These are phyloP conservation scores for Sapria himalayana DNA, from an alignment of 345 rosid species.

Conservation along the genomic window DNA sequence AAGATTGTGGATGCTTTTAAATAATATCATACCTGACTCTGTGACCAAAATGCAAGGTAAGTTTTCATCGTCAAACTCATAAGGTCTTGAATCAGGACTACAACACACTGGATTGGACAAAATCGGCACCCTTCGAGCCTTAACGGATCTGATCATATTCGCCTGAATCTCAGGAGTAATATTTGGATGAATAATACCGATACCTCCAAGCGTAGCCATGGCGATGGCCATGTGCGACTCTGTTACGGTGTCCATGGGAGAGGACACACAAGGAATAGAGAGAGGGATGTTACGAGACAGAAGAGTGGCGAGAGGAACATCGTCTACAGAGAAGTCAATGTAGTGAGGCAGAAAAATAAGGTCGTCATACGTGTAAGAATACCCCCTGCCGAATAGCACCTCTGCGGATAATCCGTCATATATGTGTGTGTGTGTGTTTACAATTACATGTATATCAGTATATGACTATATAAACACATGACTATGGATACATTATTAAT, in stretches of 20 bases:
- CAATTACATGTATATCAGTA: too few species aligned
- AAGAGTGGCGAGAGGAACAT: conserved; percentile 50
- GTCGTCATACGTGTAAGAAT: conserved; percentile 82
- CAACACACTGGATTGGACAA: conserved; percentile 27
- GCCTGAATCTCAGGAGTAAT: conserved; percentile 42
- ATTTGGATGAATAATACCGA: conserved; percentile 66
- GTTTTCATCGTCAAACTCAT: conserved; percentile 15
- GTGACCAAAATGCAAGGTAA: too few species aligned
- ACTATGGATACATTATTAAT: too few species aligned
- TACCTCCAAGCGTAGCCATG: conserved; percentile 70
- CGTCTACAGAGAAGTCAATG: conserved; percentile 76
- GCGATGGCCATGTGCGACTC: conserved; percentile 78
- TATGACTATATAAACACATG: too few species aligned
- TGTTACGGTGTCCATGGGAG: conserved; percentile 94
- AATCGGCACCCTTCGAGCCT: conserved; percentile 49
- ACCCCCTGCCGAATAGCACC: conserved; percentile 53
- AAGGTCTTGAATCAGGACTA: conserved; percentile 16
- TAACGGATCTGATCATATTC: conserved; percentile 33
- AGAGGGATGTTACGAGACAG: conserved; percentile 51
- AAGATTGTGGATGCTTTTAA: too few species aligned
- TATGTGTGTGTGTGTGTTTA: too few species aligned
- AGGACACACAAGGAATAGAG: conserved; percentile 64
- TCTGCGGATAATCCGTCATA: conserved; percentile 56
- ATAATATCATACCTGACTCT: too few species aligned
- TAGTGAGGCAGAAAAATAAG: conserved; percentile 77